These are phyloP conservation scores for Fusarium transvaalense DNA, from an alignment of 2,329 filamentous ascomycete species.

Conservation along the genomic window DNA sequence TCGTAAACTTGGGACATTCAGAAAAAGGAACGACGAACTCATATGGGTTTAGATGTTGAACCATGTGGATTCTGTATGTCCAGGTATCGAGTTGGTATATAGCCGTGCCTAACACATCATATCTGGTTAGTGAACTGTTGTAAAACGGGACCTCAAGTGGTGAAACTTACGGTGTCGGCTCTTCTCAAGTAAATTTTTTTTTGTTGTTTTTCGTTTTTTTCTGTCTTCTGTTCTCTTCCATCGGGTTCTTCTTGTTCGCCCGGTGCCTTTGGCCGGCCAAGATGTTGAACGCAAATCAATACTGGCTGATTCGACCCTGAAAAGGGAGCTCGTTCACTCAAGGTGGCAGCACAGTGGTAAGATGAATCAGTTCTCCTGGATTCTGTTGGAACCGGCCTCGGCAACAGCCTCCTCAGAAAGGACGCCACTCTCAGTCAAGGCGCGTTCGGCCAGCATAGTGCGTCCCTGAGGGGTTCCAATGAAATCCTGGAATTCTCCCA, in stretches of 20 bases:
- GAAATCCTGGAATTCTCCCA: constrained; percentile 65
- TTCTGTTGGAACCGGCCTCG: constrained; percentile 8
- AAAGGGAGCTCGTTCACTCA: background rate
- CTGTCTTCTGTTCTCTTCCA: background rate
- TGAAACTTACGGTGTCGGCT: constrained; percentile 14
- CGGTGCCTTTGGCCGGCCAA: background rate
- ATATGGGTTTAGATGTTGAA: constrained; percentile 8
- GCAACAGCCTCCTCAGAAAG: constrained; percentile 24
- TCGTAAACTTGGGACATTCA: constrained; percentile 14
- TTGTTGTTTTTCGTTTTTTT: background rate
- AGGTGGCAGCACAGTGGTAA: background rate
- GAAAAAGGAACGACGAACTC: constrained; percentile 12
- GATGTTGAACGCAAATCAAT: background rate
- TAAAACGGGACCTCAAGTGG: background rate
- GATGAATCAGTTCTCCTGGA: constrained; percentile 12
- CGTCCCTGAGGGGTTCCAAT: constrained; percentile 19
- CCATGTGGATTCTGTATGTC: background rate
- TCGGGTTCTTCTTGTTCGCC: background rate
- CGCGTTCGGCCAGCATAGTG: constrained; percentile 36
- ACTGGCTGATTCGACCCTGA: background rate
- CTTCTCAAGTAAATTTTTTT: background rate
- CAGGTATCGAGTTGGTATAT: constrained; percentile 6
- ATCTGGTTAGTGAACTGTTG: constrained; percentile 9
- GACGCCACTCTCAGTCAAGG: constrained; percentile 27
- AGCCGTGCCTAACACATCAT: constrained; percentile 5